Base-by-base conservation (phyloP, 495 filamentous ascomycete species). In the Aspergillus cristatus region DNA sequence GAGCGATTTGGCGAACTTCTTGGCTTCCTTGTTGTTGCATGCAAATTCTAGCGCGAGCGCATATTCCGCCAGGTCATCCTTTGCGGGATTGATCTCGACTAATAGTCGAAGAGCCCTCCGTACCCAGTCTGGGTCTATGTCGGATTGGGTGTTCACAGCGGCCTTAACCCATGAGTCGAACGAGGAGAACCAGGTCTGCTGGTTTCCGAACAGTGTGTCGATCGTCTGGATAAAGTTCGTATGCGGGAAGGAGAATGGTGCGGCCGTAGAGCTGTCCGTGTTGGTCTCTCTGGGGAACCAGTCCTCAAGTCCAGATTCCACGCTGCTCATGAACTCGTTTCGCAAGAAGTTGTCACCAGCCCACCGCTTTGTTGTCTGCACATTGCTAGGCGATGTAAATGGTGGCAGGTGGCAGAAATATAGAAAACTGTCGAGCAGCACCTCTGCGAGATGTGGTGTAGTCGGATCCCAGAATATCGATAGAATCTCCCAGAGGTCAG, bases 341-440 rank as follows among this genome's bases (percentile, higher is more conserved):
- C 58, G 60, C 7, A 74, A 6, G 41, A 72, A 74, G 18, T 50
- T 51, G 24, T 74, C 67, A 11, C 54, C 54, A 38, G 45, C 48
- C 67, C 68, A 74, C 12, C 38, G 31, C 3, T 55, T 51, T 4
- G 50, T 53, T 3, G 50, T 51, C 13, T 44, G 34, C 14, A 37
- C 17, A 38, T 51, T 58, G 6, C 30, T 16, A 3, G 53, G 37
- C 3, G 35, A 31, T 6, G 49, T 41, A 22, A 68, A 47, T 18
- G 56, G 67, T n/a, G 86, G 82, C 7, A 91, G 60, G 20, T 72
- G 68, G 46, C 74, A 83, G 49, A 88, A 91, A 28, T 72, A 58
- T 5, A 88, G 54, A 44, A 86, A 86, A 12, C 72, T 71, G 45
- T 87, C 72, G 18, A 88, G 26, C 10, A 90, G 41, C 1, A 72